Percentiles rank a stretch among this genome's conserved stretches.
Conservation (phyloP, 2,329 filamentous ascomycete species). For the Pyricularia sp. region DNA sequence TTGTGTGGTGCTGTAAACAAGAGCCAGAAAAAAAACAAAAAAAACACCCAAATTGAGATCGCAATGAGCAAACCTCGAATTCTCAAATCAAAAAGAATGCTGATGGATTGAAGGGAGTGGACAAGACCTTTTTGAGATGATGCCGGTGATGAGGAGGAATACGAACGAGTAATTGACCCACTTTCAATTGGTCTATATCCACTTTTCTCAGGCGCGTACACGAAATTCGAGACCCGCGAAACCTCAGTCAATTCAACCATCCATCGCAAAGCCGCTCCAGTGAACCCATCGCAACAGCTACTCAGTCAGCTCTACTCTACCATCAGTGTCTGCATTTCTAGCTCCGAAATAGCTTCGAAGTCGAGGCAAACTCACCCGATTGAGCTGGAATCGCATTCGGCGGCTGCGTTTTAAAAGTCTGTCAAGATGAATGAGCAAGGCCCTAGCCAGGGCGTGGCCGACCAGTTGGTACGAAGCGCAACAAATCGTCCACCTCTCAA, state of each 20-base stretch:
- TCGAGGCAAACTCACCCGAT: background rate
- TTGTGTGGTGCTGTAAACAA: background rate
- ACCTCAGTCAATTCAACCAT: slow-evolving; percentile 1
- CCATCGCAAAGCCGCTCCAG: background rate
- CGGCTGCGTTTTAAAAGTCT: background rate
- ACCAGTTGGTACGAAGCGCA: slow-evolving; percentile 1
- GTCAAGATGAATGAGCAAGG: slow-evolving; percentile 4
- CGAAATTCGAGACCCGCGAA: background rate
- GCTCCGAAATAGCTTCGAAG: background rate
- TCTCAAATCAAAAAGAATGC: background rate
- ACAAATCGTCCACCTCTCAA: background rate
- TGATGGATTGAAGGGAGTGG: background rate
- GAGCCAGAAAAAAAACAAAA: background rate
- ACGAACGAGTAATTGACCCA: background rate
- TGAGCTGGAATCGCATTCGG: background rate
- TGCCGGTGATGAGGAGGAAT: background rate
- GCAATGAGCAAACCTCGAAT: background rate
- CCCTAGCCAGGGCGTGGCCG: slow-evolving; percentile 5
- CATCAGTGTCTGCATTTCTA: background rate
- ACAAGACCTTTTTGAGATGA: background rate
- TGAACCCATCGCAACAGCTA: background rate
- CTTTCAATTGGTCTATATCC: background rate
- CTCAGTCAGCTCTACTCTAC: background rate
- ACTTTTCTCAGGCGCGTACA: background rate
- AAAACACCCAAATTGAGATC: background rate